Evolutionary conservation across 441 rosid species (phyloP).

Genomic region (Populus hybrid): DNA sequence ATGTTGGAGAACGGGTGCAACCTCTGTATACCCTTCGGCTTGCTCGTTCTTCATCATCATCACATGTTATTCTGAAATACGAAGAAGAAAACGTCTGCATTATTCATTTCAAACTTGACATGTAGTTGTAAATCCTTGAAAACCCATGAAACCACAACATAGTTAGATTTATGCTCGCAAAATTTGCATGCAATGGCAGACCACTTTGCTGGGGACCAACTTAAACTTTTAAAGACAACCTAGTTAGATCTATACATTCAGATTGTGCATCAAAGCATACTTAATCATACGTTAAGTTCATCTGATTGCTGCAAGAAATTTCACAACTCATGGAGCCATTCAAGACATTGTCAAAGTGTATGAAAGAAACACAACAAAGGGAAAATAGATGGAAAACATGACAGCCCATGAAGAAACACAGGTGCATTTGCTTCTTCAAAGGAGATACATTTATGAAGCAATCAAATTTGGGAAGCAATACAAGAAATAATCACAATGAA

Average conservation of each 20-base stretch:
- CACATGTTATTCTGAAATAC: conserved; percentile 62
- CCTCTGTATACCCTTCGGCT: conserved; percentile 89
- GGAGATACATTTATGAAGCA: not conserved
- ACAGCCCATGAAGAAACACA: not conserved
- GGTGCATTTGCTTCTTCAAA: not conserved
- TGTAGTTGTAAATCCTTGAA: no score
- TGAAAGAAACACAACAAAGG: not conserved
- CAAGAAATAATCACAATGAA: not conserved
- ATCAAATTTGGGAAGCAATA: not conserved
- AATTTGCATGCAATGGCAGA: not conserved
- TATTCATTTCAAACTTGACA: no score
- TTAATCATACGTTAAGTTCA: no score
- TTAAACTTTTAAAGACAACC: not conserved
- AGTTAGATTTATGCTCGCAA: not conserved
- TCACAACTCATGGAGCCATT: no score
- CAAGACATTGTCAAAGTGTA: no score
- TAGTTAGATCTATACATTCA: not conserved
- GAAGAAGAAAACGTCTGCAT: not conserved
- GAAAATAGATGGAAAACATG: not conserved
- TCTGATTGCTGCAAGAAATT: not conserved
- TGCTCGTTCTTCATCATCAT: conserved; percentile 84
- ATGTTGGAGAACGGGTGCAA: conserved; percentile 72
- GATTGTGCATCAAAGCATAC: no score
- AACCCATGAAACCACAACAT: not conserved
- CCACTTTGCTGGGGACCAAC: not conserved